Percentiles rank a stretch among this genome's conserved stretches.
phyloP scores from a whole-genome alignment of 192 early-diverging fungal genomes.

The Cetraspora pellucida region DNA sequence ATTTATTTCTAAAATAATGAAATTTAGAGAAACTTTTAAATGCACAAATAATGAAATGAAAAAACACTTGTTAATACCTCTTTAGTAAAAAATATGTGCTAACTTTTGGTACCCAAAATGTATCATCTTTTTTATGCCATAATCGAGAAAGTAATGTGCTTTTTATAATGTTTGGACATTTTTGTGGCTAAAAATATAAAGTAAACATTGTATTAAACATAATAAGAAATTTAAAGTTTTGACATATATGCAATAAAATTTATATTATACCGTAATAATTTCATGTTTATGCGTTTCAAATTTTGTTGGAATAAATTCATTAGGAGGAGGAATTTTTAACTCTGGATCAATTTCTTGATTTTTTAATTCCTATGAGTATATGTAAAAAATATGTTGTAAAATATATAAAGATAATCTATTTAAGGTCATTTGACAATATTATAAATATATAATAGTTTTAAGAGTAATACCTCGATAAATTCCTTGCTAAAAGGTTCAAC shows the following conservation, averaged over 20 bases:
- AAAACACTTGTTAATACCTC: background rate
- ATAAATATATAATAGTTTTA: background rate
- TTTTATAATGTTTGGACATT: slow-evolving; percentile 56
- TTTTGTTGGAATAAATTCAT: slow-evolving; percentile 83
- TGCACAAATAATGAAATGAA: background rate
- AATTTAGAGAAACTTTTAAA: no score
- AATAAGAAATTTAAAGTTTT: no score
- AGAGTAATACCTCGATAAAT: slow-evolving; percentile 47
- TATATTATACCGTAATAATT: slow-evolving; percentile 18
- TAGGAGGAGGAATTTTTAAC: slow-evolving; percentile 48
- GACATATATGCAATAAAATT: background rate
- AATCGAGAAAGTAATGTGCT: slow-evolving; percentile 64
- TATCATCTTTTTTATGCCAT: slow-evolving; percentile 96
- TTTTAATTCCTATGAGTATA: slow-evolving; percentile 36
- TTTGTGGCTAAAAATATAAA: slow-evolving; percentile 25
- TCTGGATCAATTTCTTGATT: slow-evolving; percentile 34
- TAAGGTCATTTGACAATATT: background rate
- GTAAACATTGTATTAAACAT: background rate
- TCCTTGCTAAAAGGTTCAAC: slow-evolving; percentile 53
- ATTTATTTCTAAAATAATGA: no score
- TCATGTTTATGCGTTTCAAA: slow-evolving; percentile 61
- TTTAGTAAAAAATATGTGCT: slow-evolving; percentile 62
- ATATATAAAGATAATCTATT: background rate
- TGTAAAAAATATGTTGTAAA: background rate
- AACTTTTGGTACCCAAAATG: slow-evolving; percentile 87